Evolutionary conservation across 306 rosid genomes (phyloP), one percentile per base, ranked within the genome.

Genomic region (Trifolium repens): DNA sequence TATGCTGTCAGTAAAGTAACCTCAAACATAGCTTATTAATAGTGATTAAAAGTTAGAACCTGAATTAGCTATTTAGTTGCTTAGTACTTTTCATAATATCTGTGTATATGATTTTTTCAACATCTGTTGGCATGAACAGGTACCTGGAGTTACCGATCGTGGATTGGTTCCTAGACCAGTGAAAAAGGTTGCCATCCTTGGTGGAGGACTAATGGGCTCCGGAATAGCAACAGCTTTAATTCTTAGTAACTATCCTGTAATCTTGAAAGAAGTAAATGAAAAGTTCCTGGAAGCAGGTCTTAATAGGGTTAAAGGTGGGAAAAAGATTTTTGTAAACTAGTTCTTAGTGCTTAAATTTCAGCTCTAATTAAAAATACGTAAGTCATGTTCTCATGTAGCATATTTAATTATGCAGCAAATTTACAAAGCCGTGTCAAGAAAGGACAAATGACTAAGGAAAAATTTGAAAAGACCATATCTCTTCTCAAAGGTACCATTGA

Each of bases 171-270:
- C 98, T 52, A 92, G 97, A 81, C 82, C 16, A 43, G 88, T 90
- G 64, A 90, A 81, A 54, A 94, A 90, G 80, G 93, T 96, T 81
- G 99, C 96, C 35, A 81, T 92, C 80, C 77, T 96, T 74, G 99
- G 99, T 59, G 99, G 99, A 67, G 99, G 99, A 67, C 77, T 96
- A 52, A 96, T 92, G 99, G 99, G 99, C 80, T 96, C 99, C 63
- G 99, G 98, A 80, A 96, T 96, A 76, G 93, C 96, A 17, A 96
- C 99, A 0, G 90, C 93, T 40, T 82, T 96, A 83, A 75, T 96
- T 84, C 90, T 89, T 74, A 84, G 97, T 75, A 80, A 78, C 82
- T 92, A 88, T 69, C 87, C 88, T 46, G 98, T 96, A 72, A 84
- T 92, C 78, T 84, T 96, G 83, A 92, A 96, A 85, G 99, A 96